A percentile compares a stretch with the other conserved stretches of the same genome.
phyloP scores from a whole-genome alignment of 257 asterid genomes.

The Eucommia ulmoides region DNA sequence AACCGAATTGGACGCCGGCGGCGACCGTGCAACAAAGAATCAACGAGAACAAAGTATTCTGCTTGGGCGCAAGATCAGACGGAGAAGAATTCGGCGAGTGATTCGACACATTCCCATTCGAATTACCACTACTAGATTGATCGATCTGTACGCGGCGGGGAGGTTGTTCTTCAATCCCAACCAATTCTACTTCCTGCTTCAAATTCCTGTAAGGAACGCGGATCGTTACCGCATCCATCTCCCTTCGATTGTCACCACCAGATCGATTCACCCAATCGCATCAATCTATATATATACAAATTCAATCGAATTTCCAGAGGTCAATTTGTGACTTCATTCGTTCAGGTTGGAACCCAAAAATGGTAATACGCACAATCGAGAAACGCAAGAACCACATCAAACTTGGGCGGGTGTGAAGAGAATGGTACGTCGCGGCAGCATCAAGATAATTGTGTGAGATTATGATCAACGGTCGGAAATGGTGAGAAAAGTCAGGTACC shows the following conservation, averaged over 20 bases:
- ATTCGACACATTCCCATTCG: slow-evolving; percentile 22
- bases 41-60: slow-evolving; percentile 45
- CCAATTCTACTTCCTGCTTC: slow-evolving; percentile 81
- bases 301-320: neutral
- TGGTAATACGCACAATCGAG: neutral
- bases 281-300: neutral
- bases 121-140: slow-evolving; percentile 1
- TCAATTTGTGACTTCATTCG: neutral
- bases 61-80: slow-evolving; percentile 21
- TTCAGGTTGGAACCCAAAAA: neutral
- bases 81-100: slow-evolving; percentile 18
- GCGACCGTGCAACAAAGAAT: slow-evolving; percentile 91
- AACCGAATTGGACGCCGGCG: slow-evolving; percentile 98
- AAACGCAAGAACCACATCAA: neutral
- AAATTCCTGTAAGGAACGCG: slow-evolving; percentile 69
- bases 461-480: too few relatives aligned
- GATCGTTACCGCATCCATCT: slow-evolving; percentile 81
- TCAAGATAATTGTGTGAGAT: too few relatives aligned
- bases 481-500: too few relatives aligned
- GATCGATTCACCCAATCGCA: neutral
- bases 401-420: neutral
- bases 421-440: neutral
- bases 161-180: slow-evolving; percentile 39
- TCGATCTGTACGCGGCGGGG: slow-evolving; percentile 9
- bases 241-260: neutral